Conservation (phyloP, 1,139 yeast genomes). For the Candida smagusa region DNA sequence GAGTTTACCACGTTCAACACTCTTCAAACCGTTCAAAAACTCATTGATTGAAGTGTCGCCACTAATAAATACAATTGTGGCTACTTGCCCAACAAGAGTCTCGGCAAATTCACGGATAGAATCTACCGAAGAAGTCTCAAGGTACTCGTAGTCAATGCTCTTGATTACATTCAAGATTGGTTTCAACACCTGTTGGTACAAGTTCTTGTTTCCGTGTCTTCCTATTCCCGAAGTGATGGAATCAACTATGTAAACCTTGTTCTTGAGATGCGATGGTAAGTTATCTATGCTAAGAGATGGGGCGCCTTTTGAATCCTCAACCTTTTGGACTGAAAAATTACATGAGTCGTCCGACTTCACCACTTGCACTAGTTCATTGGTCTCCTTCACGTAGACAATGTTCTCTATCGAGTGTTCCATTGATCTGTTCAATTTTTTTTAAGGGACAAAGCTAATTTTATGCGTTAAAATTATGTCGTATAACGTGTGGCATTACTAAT, state of each 20-base stretch:
- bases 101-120: constrained; percentile 29
- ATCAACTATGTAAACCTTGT: constrained; percentile 35
- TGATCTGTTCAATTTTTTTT: not conserved
- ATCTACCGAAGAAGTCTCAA: constrained; percentile 33
- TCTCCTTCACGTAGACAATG: constrained; percentile 4
- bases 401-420: constrained; percentile 1
- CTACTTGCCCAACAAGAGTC: constrained; percentile 8
- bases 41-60: constrained; percentile 88
- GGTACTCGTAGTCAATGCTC: constrained; percentile 32
- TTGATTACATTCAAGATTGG: constrained; percentile 42
- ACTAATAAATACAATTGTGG: constrained; percentile 60
- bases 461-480: too few species aligned
- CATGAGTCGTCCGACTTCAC: too few species aligned
- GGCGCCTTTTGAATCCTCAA: too few species aligned
- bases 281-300: not conserved
- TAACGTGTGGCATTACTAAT: too few species aligned
- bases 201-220: constrained; percentile 32
- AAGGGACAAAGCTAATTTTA: too few species aligned
- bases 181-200: constrained; percentile 39
- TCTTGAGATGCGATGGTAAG: constrained; percentile 7
- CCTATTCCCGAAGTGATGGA: constrained; percentile 60
- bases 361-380: constrained; percentile 1
- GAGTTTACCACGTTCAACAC: constrained; percentile 13
- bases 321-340: too few species aligned
- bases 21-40: constrained; percentile 54